Evolutionary conservation across 2,329 filamentous ascomycete genomes (phyloP).

Genomic region (Epichloe brachyelytri): DNA sequence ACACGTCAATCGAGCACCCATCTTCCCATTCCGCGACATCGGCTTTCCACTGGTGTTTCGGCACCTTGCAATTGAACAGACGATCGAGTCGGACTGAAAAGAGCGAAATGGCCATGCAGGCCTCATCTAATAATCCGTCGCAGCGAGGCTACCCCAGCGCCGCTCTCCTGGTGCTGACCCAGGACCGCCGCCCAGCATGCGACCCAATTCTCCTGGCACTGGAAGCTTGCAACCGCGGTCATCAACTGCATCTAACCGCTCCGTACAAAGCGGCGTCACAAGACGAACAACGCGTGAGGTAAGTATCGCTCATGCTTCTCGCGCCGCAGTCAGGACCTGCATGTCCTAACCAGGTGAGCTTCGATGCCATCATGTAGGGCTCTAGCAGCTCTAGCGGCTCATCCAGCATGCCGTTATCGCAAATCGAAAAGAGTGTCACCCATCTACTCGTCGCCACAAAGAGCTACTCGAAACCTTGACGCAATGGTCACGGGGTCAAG

Average conservation of each 20-base stretch:
- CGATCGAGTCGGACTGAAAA: neutral
- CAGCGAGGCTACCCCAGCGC: slow-evolving; percentile 41
- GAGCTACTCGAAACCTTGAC: slow-evolving; percentile 94
- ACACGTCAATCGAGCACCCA: neutral
- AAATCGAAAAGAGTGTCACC: slow-evolving; percentile 98
- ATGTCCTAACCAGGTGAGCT: neutral
- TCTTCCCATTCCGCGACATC: neutral
- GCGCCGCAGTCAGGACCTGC: neutral
- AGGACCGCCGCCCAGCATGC: slow-evolving; percentile 42
- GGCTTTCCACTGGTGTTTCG: neutral
- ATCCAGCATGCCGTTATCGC: slow-evolving; percentile 69
- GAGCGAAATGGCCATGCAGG: slow-evolving; percentile 30
- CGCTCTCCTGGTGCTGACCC: slow-evolving; percentile 51
- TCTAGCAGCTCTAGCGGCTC: slow-evolving; percentile 36
- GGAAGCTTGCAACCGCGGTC: slow-evolving; percentile 44
- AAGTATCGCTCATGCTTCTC: slow-evolving; percentile 9
- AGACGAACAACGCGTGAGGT: slow-evolving; percentile 23
- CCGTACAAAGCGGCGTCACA: slow-evolving; percentile 26
- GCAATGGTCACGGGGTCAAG: slow-evolving; percentile 88
- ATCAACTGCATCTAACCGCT: slow-evolving; percentile 56
- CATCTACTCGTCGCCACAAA: slow-evolving; percentile 92
- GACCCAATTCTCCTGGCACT: slow-evolving; percentile 49
- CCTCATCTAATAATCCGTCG: slow-evolving; percentile 30
- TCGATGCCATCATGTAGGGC: slow-evolving; percentile 14
- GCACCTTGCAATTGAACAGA: neutral